phyloP scores from a whole-genome alignment of 108 stramenopile species.

The Cyclostephanos tholiformis region DNA sequence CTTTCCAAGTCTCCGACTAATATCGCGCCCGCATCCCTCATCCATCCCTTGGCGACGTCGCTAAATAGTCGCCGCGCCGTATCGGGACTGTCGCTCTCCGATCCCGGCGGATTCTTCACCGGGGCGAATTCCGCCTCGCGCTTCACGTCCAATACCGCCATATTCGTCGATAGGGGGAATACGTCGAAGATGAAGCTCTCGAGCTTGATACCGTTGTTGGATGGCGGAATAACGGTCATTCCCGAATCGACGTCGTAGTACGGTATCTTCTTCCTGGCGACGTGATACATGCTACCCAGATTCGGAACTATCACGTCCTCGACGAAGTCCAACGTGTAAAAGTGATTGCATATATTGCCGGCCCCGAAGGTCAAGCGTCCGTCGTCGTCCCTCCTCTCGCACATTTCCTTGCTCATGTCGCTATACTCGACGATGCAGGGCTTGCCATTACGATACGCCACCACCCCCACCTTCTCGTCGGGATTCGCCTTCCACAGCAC shows the following conservation, averaged over 20 bases:
- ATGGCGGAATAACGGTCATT: conserved; percentile 59
- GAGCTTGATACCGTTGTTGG: conserved; percentile 96
- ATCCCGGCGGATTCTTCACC: conserved; percentile 93
- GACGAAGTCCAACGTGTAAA: conserved; percentile 92
- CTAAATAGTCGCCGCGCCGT: conserved; percentile 76
- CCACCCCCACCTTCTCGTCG: conserved; percentile 94
- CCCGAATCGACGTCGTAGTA: conserved; percentile 71
- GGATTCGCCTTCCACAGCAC: conserved; percentile 85
- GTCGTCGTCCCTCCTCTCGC: conserved; percentile 56
- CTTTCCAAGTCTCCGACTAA: conserved; percentile 55
- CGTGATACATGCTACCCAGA: conserved; percentile 89
- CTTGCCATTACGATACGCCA: conserved; percentile 74
- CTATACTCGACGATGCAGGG: conserved; percentile 94
- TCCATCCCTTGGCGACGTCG: conserved; percentile 70
- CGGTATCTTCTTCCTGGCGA: conserved; percentile 97
- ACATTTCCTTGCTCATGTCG: conserved; percentile 81
- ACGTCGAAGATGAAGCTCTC: conserved; percentile 99
- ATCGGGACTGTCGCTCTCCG: conserved; percentile 77
- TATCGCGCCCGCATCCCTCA: conserved; percentile 64
- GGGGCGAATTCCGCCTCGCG: conserved; percentile 96
- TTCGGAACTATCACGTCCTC: conserved; percentile 74
- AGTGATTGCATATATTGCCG: conserved; percentile 99
- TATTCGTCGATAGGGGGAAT: conserved; percentile 83
- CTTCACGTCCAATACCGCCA: conserved; percentile 91
- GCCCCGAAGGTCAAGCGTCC: conserved; percentile 89